Evolutionary conservation across 1,284 basidiomycete species (phyloP).

Genomic region (Peniophora sp.): DNA sequence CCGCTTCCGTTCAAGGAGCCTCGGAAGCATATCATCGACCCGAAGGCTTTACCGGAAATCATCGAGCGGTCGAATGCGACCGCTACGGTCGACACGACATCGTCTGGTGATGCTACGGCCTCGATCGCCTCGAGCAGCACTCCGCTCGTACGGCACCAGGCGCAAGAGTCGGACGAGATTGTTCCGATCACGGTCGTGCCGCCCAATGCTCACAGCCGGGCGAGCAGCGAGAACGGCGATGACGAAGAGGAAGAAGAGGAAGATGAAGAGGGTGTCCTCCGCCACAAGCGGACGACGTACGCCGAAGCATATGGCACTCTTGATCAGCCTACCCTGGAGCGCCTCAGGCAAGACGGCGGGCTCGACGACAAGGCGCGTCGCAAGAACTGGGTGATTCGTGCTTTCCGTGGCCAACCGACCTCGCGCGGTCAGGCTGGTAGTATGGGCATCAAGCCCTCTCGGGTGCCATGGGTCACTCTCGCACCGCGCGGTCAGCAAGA

Average conservation of each 20-base stretch:
- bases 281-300: slow-evolving; percentile 53
- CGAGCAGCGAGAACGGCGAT: slow-evolving; percentile 1
- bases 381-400: slow-evolving; percentile 7
- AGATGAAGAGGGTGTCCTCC: slow-evolving; percentile 25
- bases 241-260: slow-evolving; percentile 25
- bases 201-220: neutral
- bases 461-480: slow-evolving; percentile 63
- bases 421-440: slow-evolving; percentile 7
- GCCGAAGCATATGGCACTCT: slow-evolving; percentile 68
- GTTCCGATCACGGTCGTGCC: neutral
- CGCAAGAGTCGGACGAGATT: neutral
- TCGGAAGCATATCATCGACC: slow-evolving; percentile 1
- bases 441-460: slow-evolving; percentile 17
- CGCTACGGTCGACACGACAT: neutral
- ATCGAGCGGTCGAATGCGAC: neutral
- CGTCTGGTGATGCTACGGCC: neutral
- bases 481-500: slow-evolving; percentile 57
- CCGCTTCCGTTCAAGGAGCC: neutral
- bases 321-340: slow-evolving; percentile 33
- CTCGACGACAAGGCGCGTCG: slow-evolving; percentile 9
- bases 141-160: neutral
- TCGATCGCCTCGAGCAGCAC: neutral
- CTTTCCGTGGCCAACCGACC: slow-evolving; percentile 2
- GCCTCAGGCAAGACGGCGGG: slow-evolving; percentile 37
- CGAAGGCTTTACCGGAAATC: neutral